Percentiles rank a stretch among this genome's conserved stretches.
These are phyloP conservation scores for Ampelocalamus luodianensis DNA, from an alignment of 176 grass and related monocot genomes.

Conservation along the genomic window DNA sequence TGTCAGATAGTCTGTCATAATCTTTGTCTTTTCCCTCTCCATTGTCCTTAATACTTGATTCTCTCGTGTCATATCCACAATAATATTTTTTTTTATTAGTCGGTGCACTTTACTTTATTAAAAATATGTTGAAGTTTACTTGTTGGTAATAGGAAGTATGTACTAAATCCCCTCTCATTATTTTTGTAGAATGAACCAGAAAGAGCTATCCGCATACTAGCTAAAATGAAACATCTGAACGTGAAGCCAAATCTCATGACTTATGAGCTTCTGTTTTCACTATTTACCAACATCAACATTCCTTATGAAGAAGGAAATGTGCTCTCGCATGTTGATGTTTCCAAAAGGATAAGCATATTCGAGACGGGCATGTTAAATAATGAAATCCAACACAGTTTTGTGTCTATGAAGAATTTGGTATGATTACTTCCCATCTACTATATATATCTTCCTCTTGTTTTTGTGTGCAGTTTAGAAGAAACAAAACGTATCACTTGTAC, in stretches of 20 bases:
- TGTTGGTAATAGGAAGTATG: background rate
- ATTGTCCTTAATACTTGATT: conserved; percentile 15
- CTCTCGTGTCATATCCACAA: conserved; percentile 6
- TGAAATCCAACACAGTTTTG: conserved; percentile 70
- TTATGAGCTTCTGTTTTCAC: conserved; percentile 75
- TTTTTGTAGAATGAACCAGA: conserved; percentile 78
- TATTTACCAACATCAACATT: conserved; percentile 74
- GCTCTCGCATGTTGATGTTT: conserved; percentile 56
- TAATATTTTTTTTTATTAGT: conserved; percentile 14
- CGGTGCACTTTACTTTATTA: background rate
- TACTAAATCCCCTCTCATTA: conserved; percentile 10
- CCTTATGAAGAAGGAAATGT: conserved; percentile 56
- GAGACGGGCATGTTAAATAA: conserved; percentile 83
- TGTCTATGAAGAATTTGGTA: conserved; percentile 81
- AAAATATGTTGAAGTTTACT: background rate
- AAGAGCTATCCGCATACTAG: conserved; percentile 68
- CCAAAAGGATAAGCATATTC: conserved; percentile 79
- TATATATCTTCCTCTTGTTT: conserved; percentile 8
- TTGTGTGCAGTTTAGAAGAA: background rate
- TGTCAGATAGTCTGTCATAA: conserved; percentile 10
- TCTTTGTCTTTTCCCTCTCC: background rate
- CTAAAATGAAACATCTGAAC: conserved; percentile 69
- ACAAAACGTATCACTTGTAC: background rate
- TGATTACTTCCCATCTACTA: conserved; percentile 25
- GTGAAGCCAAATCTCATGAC: conserved; percentile 70